A percentile compares a stretch with the other conserved stretches of the same genome.
Evolutionary conservation across 116 monocot genomes (phyloP).

Genomic region (Phalaenopsis hybrid): DNA sequence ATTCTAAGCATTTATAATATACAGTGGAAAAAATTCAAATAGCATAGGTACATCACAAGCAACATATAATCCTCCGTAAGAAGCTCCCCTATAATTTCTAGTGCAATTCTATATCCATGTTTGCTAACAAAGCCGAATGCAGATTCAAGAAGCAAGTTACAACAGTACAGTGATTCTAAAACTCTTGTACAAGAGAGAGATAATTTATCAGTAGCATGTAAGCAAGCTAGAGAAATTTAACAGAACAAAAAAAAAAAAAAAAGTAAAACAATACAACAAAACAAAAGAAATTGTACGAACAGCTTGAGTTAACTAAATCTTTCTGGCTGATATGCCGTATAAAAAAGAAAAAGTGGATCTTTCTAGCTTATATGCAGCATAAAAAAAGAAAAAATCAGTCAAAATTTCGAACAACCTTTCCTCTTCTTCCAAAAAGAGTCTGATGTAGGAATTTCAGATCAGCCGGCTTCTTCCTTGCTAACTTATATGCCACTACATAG

Average conservation of each 20-base stretch:
- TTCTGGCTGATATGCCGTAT: no score
- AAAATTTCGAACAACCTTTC: slow-evolving; percentile 45
- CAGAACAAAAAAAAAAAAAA: no score
- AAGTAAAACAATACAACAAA: neutral
- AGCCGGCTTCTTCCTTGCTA: slow-evolving; percentile 65
- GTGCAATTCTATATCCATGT: no score
- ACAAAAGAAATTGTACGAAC: neutral
- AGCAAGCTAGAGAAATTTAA: no score
- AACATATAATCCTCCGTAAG: neutral
- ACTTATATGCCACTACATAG: slow-evolving; percentile 60
- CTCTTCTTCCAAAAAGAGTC: slow-evolving; percentile 81
- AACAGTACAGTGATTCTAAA: no score
- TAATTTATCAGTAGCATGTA: no score
- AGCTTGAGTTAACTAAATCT: neutral
- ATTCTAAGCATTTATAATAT: neutral
- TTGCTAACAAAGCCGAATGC: no score
- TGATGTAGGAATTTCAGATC: slow-evolving; percentile 78
- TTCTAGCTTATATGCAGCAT: neutral
- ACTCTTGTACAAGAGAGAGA: no score
- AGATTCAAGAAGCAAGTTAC: no score
- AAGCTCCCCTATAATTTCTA: neutral
- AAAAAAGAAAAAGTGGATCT: neutral
- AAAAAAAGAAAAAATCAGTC: neutral
- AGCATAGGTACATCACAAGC: neutral
- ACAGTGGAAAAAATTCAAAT: neutral